Evolutionary conservation across 2,329 filamentous ascomycete species (phyloP), one percentile per base, ranked within the genome.

Genomic region (Paecilomyces niveus): DNA sequence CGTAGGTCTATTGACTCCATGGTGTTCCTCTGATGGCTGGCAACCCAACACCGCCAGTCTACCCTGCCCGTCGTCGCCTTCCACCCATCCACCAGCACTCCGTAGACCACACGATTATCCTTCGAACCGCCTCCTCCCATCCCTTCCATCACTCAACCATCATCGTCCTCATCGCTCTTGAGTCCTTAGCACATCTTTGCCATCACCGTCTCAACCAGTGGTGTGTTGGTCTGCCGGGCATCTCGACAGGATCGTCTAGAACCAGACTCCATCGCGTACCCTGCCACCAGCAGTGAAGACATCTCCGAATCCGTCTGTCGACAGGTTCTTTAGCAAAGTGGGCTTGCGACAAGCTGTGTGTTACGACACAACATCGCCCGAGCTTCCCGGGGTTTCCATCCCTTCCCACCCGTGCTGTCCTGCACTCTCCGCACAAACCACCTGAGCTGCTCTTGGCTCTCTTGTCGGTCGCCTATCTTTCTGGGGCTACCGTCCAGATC

Each of bases 371-470:
- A n/a, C 35, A n/a, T 67, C 67, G 63, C 62, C 64, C 64, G 63
- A 59, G 59, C 63, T 67, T 67, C 64, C 64, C 64, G 61, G 61
- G 61, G 64, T 66, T 65, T 62, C 65, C 64, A 66, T 65, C 65
- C 65, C 64, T 64, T 66, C 63, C 22, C 65, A 67, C 64, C 65
- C 65, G 61, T 59, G 59, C 56, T 58, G 55, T 53, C 57, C 60
- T 57, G 52, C 58, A 49, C 63, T 59, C 61, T 59, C 62, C 59
- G 58, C 64, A 57, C 61, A 59, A 62, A 62, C 63, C 26, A 29
- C 26, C 26, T 26, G 24, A 26, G 24, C 33, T 39, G 11, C 11
- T 39, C 35, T 15, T 39, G 35, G 35, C 35, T 13, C 13, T 39
- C 35, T 39, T 39, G 35, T n/a, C 33, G 33, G 33, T 39, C 35